Evolutionary conservation across 2,329 filamentous ascomycete genomes (phyloP).

Genomic region (Penicillium decumbens): DNA sequence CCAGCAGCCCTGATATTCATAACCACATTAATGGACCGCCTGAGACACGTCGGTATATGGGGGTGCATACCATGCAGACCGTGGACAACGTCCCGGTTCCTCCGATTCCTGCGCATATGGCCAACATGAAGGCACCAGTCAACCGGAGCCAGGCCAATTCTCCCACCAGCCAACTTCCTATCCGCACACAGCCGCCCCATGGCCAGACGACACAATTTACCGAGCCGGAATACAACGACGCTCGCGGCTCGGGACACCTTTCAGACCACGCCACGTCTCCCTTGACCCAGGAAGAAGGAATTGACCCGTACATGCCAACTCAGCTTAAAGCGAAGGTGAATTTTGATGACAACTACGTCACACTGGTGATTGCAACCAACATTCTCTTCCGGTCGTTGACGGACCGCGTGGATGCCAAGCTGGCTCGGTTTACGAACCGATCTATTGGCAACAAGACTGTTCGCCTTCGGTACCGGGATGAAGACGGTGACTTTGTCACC

Average conservation of each 20-base stretch:
- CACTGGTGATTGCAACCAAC: conserved; percentile 91
- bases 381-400: conserved; percentile 91
- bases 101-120: conserved; percentile 68
- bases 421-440: conserved; percentile 77
- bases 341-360: conserved; percentile 86
- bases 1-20: conserved; percentile 93
- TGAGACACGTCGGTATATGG: conserved; percentile 47
- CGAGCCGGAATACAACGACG: conserved; percentile 38
- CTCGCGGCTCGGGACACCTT: conserved; percentile 24
- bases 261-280: conserved; percentile 34
- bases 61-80: conserved; percentile 53
- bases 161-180: conserved; percentile 63
- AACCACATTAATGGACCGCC: conserved; percentile 49
- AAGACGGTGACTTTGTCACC: conserved; percentile 86
- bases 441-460: conserved; percentile 78
- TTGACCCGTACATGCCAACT: conserved; percentile 53
- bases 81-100: conserved; percentile 63
- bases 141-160: conserved; percentile 77
- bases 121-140: conserved; percentile 57
- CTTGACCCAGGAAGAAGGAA: conserved; percentile 32
- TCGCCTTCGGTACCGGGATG: conserved; percentile 83
- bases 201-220: conserved; percentile 35
- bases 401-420: conserved; percentile 92
- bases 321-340: conserved; percentile 96
- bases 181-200: conserved; percentile 55